These are phyloP conservation scores for Incumbomyces delicatus DNA, from an alignment of 2,329 filamentous ascomycete species.

Conservation along the genomic window DNA sequence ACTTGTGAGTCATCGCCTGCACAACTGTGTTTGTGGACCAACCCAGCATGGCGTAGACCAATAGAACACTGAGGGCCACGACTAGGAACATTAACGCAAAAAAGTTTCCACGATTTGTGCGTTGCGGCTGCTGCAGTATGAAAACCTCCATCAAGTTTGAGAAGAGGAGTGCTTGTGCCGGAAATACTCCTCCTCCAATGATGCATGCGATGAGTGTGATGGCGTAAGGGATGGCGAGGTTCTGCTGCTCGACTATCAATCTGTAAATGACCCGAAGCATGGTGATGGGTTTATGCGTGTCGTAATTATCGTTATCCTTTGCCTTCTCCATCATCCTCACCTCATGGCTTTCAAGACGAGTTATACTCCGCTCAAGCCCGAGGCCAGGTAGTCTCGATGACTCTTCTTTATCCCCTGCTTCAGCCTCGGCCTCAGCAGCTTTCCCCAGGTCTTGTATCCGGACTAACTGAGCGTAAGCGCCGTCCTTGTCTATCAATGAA, in stretches of 20 bases:
- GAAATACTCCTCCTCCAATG: conserved; percentile 59
- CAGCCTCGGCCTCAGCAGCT: conserved; percentile 15
- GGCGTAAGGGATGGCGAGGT: conserved; percentile 26
- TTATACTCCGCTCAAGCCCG: conserved; percentile 9
- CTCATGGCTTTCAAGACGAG: conserved; percentile 11
- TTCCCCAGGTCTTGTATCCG: conserved; percentile 37
- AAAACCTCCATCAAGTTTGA: conserved; percentile 65
- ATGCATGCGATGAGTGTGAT: conserved; percentile 22
- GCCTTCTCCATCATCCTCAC: conserved; percentile 9
- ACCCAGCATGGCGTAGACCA: conserved; percentile 42
- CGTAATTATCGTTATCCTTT: conserved; percentile 21
- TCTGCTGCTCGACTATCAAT: conserved; percentile 13
- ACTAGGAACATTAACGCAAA: conserved; percentile 73
- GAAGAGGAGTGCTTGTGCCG: conserved; percentile 61
- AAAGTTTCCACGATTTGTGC: conserved; percentile 58
- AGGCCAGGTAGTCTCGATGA: conserved; percentile 2
- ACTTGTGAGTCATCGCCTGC: conserved; percentile 12
- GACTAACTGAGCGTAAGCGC: conserved; percentile 34
- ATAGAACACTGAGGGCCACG: conserved; percentile 52
- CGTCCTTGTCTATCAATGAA: conserved; percentile 29
- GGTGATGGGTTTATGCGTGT: conserved; percentile 4
- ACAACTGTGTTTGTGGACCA: conserved; percentile 15
- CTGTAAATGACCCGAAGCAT: conserved; percentile 4
- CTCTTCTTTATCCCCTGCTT: neutral
- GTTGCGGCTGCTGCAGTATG: conserved; percentile 42